Evolutionary conservation across 2,329 filamentous ascomycete species (phyloP), one percentile per base, ranked within the genome.

Genomic region (Mariannaea elegans): DNA sequence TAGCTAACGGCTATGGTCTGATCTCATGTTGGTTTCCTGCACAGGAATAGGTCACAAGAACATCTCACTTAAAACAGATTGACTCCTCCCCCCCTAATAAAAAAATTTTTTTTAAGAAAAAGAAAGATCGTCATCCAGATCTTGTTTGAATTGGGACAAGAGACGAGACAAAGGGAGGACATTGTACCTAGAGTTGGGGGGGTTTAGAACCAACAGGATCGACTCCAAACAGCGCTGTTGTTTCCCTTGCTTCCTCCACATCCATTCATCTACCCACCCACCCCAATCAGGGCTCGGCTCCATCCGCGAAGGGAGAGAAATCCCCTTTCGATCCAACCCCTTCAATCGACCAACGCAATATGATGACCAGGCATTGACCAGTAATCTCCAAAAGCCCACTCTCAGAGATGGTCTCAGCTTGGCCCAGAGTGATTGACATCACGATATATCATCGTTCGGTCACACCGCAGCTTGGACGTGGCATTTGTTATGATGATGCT

Each of bases 301-400:
- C 42, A 32, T 46, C 42, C 24, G 23, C 42, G 27, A 46, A 46
- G 24, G 42, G 42, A 44, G 44, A 29, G 31, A 19, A 27, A n/a
- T 23, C 21, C 23, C 32, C 42, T 44, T 53, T 42, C 38, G 9
- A 32, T 31, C 34, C 39, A 44, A 23, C 18, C 39, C 19, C 49
- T 23, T 53, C 29, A 16, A 42, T 56, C 45, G 27, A 56, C 41
- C 44, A 18, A 45, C 41, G 31, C 21, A 52, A 57, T 59, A 48
- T 56, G 51, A 64, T 49, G 54, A 50, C 19, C 41, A 62, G 65
- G 68, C 66, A 71, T 69, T 71, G 65, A 71, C 55, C 60, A 68
- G 64, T 63, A 69, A 71, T 71, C 61, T 71, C 56, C 59, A 67
- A 45, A 48, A 64, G 65, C 64, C 65, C 61, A 57, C 66, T 65